These are phyloP conservation scores for Phytophthora idaei DNA, from an alignment of 352 stramenopile species.

Conservation along the genomic window DNA sequence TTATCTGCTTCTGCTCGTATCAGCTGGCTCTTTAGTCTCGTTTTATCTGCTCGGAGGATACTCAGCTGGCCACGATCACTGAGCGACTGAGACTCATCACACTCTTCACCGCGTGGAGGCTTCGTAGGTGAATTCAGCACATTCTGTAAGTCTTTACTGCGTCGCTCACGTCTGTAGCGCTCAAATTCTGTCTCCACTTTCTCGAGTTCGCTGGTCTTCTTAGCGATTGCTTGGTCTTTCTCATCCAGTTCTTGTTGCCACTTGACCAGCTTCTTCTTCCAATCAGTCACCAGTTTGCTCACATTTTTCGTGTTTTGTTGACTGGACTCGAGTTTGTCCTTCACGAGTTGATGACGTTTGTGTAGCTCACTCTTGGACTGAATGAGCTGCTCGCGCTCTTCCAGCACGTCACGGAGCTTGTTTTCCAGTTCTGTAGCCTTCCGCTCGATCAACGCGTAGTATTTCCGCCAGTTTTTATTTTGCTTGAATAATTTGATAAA, in stretches of 20 bases:
- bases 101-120: constrained; percentile 1
- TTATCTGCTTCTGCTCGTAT: constrained; percentile 68
- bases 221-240: constrained; percentile 43
- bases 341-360: constrained; percentile 18
- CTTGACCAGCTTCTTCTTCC: constrained; percentile 66
- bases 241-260: constrained; percentile 50
- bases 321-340: constrained; percentile 32
- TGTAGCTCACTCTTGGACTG: constrained; percentile 34
- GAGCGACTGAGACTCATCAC: constrained; percentile 3
- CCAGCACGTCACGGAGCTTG: constrained; percentile 38
- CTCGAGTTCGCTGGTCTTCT: constrained; percentile 43
- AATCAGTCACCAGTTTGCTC: constrained; percentile 40
- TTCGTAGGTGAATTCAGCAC: constrained; percentile 27
- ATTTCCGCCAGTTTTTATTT: constrained; percentile 78
- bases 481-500: constrained; percentile 78
- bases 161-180: constrained; percentile 36
- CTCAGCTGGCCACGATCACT: constrained; percentile 35
- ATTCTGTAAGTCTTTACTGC: constrained; percentile 42
- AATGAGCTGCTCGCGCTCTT: constrained; percentile 44
- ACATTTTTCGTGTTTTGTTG: constrained; percentile 39
- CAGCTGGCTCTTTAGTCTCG: constrained; percentile 62
- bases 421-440: constrained; percentile 40
- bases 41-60: constrained; percentile 55
- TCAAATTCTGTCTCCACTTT: constrained; percentile 35
- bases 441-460: constrained; percentile 62